These are phyloP conservation scores for Hyparrhenia diplandra DNA, from an alignment of 176 grass and related monocot species.

Conservation along the genomic window DNA sequence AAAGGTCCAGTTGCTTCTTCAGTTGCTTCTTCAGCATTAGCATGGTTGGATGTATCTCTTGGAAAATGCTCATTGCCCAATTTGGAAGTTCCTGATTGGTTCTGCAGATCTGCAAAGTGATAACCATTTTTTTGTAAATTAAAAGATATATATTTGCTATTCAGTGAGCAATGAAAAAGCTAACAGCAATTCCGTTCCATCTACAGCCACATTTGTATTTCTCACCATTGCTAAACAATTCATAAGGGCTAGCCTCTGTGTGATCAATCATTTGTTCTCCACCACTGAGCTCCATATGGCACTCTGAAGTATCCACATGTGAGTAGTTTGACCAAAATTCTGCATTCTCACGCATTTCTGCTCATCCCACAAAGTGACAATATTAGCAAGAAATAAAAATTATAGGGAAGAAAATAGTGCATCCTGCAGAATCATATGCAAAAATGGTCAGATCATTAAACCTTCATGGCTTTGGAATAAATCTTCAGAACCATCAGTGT, in stretches of 20 bases:
- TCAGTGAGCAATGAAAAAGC: neutral
- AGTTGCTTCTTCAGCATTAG: constrained; percentile 26
- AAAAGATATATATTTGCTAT: neutral
- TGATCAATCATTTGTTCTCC: constrained; percentile 19
- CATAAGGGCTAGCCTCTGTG: constrained; percentile 11
- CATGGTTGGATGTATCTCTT: constrained; percentile 27
- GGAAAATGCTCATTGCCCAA: constrained; percentile 32
- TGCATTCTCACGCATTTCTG: constrained; percentile 19
- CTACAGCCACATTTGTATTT: neutral
- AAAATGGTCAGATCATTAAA: constrained; percentile 18
- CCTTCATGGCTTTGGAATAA: constrained; percentile 39
- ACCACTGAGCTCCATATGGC: constrained; percentile 23
- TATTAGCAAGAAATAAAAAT: constrained; percentile 3
- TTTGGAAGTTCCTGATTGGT: constrained; percentile 17
- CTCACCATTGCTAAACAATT: constrained; percentile 26
- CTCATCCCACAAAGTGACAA: neutral
- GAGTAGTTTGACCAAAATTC: constrained; percentile 35
- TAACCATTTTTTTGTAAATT: neutral
- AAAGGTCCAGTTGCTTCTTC: constrained; percentile 21
- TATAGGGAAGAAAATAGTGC: neutral
- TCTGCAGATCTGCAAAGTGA: constrained; percentile 24
- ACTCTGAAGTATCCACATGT: constrained; percentile 23
- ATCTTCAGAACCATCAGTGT: constrained; percentile 22
- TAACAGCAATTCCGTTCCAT: neutral
- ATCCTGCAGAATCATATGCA: neutral